phyloP scores from a whole-genome alignment of 2,329 filamentous ascomycete genomes.

The Epichloe sibirici region DNA sequence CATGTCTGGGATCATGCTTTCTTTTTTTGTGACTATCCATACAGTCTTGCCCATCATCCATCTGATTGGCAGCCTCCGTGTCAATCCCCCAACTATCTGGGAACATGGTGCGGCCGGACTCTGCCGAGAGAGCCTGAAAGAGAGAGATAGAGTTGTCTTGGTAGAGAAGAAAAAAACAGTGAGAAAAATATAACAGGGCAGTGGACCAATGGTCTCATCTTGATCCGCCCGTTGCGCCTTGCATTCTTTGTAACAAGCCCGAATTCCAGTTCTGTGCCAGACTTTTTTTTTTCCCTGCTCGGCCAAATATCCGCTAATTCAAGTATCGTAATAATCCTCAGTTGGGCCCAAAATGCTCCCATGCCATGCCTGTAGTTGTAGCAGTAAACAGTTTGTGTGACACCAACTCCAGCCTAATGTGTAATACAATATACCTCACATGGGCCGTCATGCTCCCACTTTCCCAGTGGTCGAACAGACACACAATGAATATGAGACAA shows the following conservation, averaged over 20 bases:
- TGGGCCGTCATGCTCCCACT: constrained; percentile 13
- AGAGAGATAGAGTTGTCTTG: not conserved
- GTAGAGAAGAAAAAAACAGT: not conserved
- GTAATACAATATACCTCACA: constrained; percentile 18
- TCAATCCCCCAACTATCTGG: not conserved
- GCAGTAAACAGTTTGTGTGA: constrained; percentile 16
- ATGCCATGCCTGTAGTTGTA: constrained; percentile 16
- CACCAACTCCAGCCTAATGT: constrained; percentile 17
- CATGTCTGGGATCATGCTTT: not conserved
- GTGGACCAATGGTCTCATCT: not conserved
- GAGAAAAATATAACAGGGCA: not conserved
- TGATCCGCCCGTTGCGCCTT: not conserved
- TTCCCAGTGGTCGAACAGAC: constrained; percentile 12
- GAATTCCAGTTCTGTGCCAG: constrained; percentile 7
- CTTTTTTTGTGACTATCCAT: not conserved
- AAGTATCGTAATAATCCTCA: constrained; percentile 19
- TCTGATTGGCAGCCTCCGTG: constrained; percentile 2
- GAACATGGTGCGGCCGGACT: not conserved
- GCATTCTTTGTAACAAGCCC: constrained; percentile 3
- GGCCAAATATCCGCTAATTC: constrained; percentile 13
- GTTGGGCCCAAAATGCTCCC: constrained; percentile 17
- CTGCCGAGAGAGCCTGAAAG: not conserved
- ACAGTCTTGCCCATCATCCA: constrained; percentile 2
- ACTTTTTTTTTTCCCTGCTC: not conserved
- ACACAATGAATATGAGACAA: constrained; percentile 7